Evolutionary conservation across 2,329 filamentous ascomycete genomes (phyloP).

Genomic region (Xenosphaeropsis pyriputrescens): DNA sequence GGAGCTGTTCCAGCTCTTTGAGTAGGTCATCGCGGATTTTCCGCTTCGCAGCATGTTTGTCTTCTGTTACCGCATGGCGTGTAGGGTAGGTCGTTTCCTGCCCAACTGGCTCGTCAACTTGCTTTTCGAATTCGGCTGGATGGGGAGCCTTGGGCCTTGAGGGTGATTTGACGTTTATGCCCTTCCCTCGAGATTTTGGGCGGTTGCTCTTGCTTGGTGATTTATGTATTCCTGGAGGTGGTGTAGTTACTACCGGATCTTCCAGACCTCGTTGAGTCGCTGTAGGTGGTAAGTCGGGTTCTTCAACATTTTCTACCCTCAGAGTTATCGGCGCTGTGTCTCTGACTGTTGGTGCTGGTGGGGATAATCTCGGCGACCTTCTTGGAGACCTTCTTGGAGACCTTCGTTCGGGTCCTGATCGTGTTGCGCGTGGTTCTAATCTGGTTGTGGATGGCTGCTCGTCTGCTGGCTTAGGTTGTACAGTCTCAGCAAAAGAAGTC

Average conservation of each 20-base stretch:
- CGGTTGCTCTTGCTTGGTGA: slow-evolving; percentile 33
- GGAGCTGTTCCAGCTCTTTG: slow-evolving; percentile 38
- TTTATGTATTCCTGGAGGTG: slow-evolving; percentile 42
- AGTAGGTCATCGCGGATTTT: slow-evolving; percentile 35
- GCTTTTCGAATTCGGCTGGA: too few relatives aligned
- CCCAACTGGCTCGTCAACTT: neutral
- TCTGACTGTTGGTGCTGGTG: neutral
- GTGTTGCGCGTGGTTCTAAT: neutral
- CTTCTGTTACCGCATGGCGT: slow-evolving; percentile 6
- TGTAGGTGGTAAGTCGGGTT: slow-evolving; percentile 50
- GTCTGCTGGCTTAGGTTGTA: too few relatives aligned
- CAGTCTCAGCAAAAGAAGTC: too few relatives aligned
- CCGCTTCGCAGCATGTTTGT: slow-evolving; percentile 29
- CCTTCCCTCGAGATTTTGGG: slow-evolving; percentile 4
- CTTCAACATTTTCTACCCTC: slow-evolving; percentile 18
- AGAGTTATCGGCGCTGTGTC: neutral
- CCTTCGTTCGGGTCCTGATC: too few relatives aligned
- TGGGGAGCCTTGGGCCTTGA: slow-evolving; percentile 10
- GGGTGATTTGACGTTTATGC: slow-evolving; percentile 15
- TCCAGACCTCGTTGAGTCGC: slow-evolving; percentile 30
- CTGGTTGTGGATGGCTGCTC: too few relatives aligned
- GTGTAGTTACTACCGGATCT: slow-evolving; percentile 38
- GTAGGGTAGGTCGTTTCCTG: neutral
- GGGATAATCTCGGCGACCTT: neutral
- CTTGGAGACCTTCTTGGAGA: neutral